phyloP scores from a whole-genome alignment of 1,139 yeast species.

The Saccharomyces pastorianus region DNA sequence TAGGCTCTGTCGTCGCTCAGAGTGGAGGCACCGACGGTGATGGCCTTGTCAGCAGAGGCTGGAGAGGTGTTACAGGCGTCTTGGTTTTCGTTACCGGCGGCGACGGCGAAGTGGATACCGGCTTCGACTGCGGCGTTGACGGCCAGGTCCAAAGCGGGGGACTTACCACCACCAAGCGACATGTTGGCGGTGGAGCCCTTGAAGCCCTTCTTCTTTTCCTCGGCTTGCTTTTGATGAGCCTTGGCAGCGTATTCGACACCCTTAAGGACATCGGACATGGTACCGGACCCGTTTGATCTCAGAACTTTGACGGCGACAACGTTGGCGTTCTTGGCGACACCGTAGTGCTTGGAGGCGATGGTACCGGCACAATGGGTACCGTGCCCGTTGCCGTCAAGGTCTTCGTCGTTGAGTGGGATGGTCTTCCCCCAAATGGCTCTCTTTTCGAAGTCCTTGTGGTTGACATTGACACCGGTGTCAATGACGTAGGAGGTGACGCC shows the following conservation, averaged over 20 bases:
- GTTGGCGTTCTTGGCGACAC: conserved; percentile 70
- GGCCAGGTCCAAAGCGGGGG: conserved; percentile 73
- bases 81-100: conserved; percentile 81
- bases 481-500: conserved; percentile 83
- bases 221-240: conserved; percentile 50
- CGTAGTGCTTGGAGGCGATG: conserved; percentile 64
- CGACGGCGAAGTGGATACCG: conserved; percentile 78
- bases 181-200: conserved; percentile 85
- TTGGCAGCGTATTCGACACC: conserved; percentile 75
- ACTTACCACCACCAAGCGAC: conserved; percentile 85
- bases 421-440: conserved; percentile 95
- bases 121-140: conserved; percentile 77
- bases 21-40: conserved; percentile 80
- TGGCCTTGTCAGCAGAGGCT: conserved; percentile 66
- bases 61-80: conserved; percentile 84
- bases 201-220: conserved; percentile 51
- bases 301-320: conserved; percentile 73
- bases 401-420: conserved; percentile 73
- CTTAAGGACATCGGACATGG: conserved; percentile 73
- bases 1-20: conserved; percentile 67
- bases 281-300: conserved; percentile 69
- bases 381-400: conserved; percentile 89
- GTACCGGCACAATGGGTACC: conserved; percentile 83
- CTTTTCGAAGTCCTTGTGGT: conserved; percentile 79
- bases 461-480: conserved; percentile 83